Base-by-base conservation (phyloP, 768 basidiomycete genomes). In the Cyclocybe cylindracea region DNA sequence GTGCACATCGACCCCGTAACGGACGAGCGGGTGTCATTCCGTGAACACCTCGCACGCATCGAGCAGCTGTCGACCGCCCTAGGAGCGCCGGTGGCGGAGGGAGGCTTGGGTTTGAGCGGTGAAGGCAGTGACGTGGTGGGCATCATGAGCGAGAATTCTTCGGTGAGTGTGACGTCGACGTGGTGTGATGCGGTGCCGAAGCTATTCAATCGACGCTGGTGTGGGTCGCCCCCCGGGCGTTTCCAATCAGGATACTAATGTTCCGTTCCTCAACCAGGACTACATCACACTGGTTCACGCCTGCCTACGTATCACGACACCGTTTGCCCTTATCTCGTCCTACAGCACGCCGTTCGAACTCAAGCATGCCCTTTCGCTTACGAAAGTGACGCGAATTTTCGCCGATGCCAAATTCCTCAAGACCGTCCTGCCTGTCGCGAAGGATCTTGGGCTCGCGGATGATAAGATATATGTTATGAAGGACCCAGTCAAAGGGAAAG, bases 141-240 rank as follows among this genome's bases (percentile, higher is more conserved):
- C 5, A 79, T 91, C 11, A 77, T 89, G 61, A 82, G 80, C 65
- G 78, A 85, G 41, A 91, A 91, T 61, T 84, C 79, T 34, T 61
- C 84, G 64, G 89, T 88, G 66, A 56, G 82, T 65, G 8, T 32
- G 24, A 40, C 32, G 39, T 45, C 13, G 35, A 29, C 18, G 24
- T 24, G 24, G 24, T 24, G 24, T 5, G 24, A 24, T 24, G 24
- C 24, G 5, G 24, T 24, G 24, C 24, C 24, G 24, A 24, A 24
- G 24, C 24, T 5, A 24, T 24, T 24, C 24, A 5, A 24, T 24
- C 24, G 24, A 24, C 5, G 24, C 24, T 24, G 24, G 24, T 5
- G 24, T 24, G 24, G 24, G 24, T 24, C 24, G 24, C 4, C 24
- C 24, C 24, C 24, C 24, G 5, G 24, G 5, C 24, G 4, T 24